Base-by-base conservation (phyloP, 23 red algal genomes). In the Chondrus crispus region DNA sequence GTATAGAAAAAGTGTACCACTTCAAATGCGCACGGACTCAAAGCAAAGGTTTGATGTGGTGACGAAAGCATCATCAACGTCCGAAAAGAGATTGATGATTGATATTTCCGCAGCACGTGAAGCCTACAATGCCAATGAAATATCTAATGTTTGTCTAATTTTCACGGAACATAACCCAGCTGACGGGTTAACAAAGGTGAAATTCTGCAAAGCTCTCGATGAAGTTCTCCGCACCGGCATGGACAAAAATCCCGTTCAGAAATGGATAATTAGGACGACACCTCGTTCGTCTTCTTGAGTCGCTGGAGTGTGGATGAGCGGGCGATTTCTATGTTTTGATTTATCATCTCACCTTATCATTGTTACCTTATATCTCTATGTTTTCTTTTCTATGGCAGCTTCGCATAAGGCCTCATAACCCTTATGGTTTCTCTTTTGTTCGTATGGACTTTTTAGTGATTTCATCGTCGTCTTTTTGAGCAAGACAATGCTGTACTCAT, bases 21-120 rank as follows among this genome's bases (percentile, higher is more conserved):
- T 68, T 58, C 46, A 29, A 24, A 54, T 83, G 78, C 40, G 26
- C 40, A 1, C 51, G 18, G 78, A 83, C 1, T 58, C 16, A 53
- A 83, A 73, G 82, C 60, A 87, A 44, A 28, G 73, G 39, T 73
- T 87, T 33, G 16, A 87, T 38, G 0, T 46, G 12, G 73, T 87
- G 13, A 68, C 82, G 20, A 64, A 72, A 1, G 24, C 5, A 14
- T 40, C 60, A 8, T 12, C 10, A 19, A 87, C 60, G 6, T 30
- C 48, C 24, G 82, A 87, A 38, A 1, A 68, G 0, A 40, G 82
- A 12, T 87, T 87, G 40, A 72, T 73, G 29, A 87, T 87, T 42
- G 82, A 87, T 29, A 44, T 87, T 38, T 29, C 60, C 7, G 82
- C 82, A 43, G 54, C 51, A 7, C 48, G 54, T 11, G 29, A 87